Evolutionary conservation across 2,329 filamentous ascomycete species (phyloP), one percentile per base, ranked within the genome.

Genomic region (Hypoxylon sp.): DNA sequence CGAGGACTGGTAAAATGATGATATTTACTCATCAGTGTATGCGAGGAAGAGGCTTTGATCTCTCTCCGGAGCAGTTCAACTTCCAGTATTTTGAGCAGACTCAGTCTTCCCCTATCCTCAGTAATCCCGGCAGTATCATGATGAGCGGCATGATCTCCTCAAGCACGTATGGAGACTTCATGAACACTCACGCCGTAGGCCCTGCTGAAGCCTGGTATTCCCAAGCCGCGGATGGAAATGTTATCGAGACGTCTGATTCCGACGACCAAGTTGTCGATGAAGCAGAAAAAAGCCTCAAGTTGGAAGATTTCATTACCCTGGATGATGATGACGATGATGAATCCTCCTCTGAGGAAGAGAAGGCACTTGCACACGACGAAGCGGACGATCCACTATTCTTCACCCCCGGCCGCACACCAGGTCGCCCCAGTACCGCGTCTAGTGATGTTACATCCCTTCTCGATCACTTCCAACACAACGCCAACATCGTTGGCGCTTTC

Each of bases 141-240:
- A 88, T 94, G 80, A 90, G 89, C 50, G 90, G 89, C 71, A 89
- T 93, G 79, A 84, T 89, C 57, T 85, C 84, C 1, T 82, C 81
- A 58, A 83, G 84, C 65, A 82, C 84, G 0, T 85, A 86, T 70
- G 84, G 83, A 42, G 84, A 87, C 71, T 84, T 84, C 61, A 80
- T 88, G 77, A 85, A 85, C 68, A 87, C 86, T 4, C 88, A 91
- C 73, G 84, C 88, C n/a, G 83, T 92, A 73, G 91, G 91, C 0
- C 90, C 91, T 1, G 84, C 89, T 0, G 91, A 93, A 77, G 90
- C 91, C 6, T 93, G 93, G 77, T 93, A 91, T 72, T 87, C 91
- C 4, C 88, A 90, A 56, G 83, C 84, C 9, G 85, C 86, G 11
- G 89, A 91, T 65, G 84, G 85, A 55, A 84, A 85, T 48, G 77